Conservation (phyloP, 176 grass and related monocot species). For the Oryza nivara region DNA sequence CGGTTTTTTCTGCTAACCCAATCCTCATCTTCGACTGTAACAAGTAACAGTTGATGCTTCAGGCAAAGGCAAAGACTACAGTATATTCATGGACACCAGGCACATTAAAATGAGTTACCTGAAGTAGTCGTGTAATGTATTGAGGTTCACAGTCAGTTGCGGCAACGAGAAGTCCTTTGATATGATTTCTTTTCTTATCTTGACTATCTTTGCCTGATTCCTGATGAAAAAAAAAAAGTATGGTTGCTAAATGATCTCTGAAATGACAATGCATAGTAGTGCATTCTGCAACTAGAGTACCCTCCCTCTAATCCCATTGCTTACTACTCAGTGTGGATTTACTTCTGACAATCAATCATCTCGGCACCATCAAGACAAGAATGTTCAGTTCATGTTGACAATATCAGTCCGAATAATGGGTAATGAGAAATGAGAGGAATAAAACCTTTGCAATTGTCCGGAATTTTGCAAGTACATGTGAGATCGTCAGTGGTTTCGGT, state of each 20-base stretch:
- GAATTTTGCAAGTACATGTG: slow-evolving; percentile 76
- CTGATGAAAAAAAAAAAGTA: slow-evolving; percentile 44
- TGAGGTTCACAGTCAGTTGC: slow-evolving; percentile 94
- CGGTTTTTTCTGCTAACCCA: slow-evolving; percentile 96
- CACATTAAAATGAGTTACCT: slow-evolving; percentile 59
- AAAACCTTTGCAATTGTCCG: slow-evolving; percentile 88
- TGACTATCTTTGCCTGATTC: slow-evolving; percentile 98
- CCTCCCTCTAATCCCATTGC: neutral
- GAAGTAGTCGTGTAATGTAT: slow-evolving; percentile 92
- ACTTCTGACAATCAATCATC: slow-evolving; percentile 10
- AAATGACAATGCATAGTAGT: slow-evolving; percentile 4
- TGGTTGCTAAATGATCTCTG: slow-evolving; percentile 15
- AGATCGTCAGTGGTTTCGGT: slow-evolving; percentile 78
- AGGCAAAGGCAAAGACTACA: slow-evolving; percentile 18
- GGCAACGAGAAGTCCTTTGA: slow-evolving; percentile 97
- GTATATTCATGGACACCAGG: slow-evolving; percentile 7
- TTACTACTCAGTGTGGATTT: neutral
- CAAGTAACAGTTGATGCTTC: slow-evolving; percentile 36
- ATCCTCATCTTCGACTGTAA: slow-evolving; percentile 98
- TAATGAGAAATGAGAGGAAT: slow-evolving; percentile 5
- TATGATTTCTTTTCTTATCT: slow-evolving; percentile 97
- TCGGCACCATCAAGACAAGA: neutral
- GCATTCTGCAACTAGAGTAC: slow-evolving; percentile 1
- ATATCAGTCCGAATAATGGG: slow-evolving; percentile 1
- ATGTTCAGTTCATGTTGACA: neutral